Evolutionary conservation across 495 filamentous ascomycete genomes (phyloP), one percentile per base, ranked within the genome.

Genomic region (Lindgomyces ingoldianus): DNA sequence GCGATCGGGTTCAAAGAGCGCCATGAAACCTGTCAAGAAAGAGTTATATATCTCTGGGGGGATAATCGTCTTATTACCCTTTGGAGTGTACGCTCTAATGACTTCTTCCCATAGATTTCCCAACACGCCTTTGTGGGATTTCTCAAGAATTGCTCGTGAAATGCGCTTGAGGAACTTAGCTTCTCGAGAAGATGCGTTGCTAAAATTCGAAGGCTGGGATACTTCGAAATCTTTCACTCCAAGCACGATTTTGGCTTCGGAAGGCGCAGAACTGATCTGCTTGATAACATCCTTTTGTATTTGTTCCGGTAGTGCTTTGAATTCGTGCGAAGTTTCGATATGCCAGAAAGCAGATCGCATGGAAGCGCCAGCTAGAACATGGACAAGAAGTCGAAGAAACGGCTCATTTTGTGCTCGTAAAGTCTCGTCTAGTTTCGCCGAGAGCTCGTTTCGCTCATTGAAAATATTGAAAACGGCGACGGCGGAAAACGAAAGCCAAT

Each of bases 1-100:
- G 2, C 73, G 65, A n/a, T 81, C 70, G 0, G 78, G 74, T 60
- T 75, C 75, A 25, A 77, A 69, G 19, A 88, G 60, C 1, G 73
- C 64, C 74, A 84, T 82, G 62, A 78, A 86, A 3, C 71, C 70
- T 19, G 74, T 57, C 27, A 90, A 74, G 52, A 89, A 85, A n/a
- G 74, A 73, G 50, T 84, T 77, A 57, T 85, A 86, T 2, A 78
- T 6, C 6, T 50, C 22, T 3, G 24, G 47, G 3, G 72, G 61
- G 27, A 74, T 71, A 9, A 25, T 18, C 29, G 51, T 0, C 11
- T 44, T 9, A 19, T 48, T 33, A n/a, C 48, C 36, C n/a, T 6
- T 19, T 12, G 59, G 11, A 14, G 57, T 51, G 19, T 57, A 67
- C 4, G 44, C 45, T 8, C 29, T 44, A 14, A 50, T 18, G 25